Evolutionary conservation across 1,284 basidiomycete species (phyloP).

Genomic region (Tranzscheliella williamsii): DNA sequence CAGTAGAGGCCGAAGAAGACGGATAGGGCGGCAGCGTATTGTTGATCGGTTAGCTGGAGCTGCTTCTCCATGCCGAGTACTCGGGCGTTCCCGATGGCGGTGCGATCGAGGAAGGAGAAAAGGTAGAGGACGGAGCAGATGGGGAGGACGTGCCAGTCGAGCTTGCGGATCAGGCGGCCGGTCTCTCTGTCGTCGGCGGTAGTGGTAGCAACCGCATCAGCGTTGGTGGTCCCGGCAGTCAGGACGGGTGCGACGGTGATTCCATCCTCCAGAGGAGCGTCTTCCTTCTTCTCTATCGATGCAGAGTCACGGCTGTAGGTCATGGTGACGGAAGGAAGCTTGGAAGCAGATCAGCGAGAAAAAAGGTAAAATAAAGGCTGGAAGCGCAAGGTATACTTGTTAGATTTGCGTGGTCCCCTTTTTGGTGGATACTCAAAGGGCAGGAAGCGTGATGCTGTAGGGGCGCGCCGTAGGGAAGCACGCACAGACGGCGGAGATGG

Average conservation of each 20-base stretch:
- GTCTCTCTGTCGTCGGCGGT: constrained; percentile 31
- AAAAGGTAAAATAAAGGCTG: background rate
- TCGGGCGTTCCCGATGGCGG: constrained; percentile 78
- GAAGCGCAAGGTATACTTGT: too few species aligned
- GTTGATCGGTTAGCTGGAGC: constrained; percentile 61
- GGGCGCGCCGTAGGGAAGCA: too few species aligned
- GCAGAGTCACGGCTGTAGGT: constrained; percentile 30
- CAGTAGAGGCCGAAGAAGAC: constrained; percentile 68
- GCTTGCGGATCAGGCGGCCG: constrained; percentile 31
- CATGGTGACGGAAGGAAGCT: background rate
- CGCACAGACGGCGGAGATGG: too few species aligned
- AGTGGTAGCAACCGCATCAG: constrained; percentile 27
- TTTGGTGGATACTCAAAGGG: too few species aligned
- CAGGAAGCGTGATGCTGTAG: too few species aligned
- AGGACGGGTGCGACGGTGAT: constrained; percentile 28
- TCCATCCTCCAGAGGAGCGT: constrained; percentile 30
- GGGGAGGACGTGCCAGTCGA: constrained; percentile 46
- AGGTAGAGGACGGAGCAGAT: constrained; percentile 68
- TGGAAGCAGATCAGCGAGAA: background rate
- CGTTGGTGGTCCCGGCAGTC: constrained; percentile 28
- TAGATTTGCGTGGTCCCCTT: too few species aligned
- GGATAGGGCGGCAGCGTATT: constrained; percentile 62
- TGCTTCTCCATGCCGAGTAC: constrained; percentile 62
- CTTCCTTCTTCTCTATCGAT: constrained; percentile 42
- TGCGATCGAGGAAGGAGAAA: constrained; percentile 74